phyloP scores from a whole-genome alignment of 2,329 filamentous ascomycete species.

The Diaporthe citri region DNA sequence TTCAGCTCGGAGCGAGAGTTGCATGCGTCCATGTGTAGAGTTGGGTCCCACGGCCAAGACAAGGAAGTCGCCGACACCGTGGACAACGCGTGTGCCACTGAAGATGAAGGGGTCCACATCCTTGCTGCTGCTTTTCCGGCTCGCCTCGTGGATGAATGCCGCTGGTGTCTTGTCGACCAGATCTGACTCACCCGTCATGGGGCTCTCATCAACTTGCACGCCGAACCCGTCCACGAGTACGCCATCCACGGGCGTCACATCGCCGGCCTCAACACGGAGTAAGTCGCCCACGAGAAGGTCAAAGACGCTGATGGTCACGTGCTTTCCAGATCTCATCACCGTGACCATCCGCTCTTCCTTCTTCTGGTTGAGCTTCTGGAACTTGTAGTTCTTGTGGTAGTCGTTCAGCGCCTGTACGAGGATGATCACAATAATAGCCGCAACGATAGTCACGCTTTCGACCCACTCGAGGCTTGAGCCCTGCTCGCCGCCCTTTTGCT shows the following conservation, averaged over 20 bases:
- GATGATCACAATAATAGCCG: constrained; percentile 73
- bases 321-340: constrained; percentile 80
- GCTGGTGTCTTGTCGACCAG: constrained; percentile 75
- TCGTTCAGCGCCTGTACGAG: constrained; percentile 65
- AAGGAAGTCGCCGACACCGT: constrained; percentile 81
- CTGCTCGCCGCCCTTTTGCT: constrained; percentile 51
- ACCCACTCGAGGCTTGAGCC: constrained; percentile 79
- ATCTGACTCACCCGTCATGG: constrained; percentile 82
- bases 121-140: constrained; percentile 59
- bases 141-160: constrained; percentile 70
- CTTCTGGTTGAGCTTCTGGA: constrained; percentile 83
- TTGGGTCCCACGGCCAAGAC: constrained; percentile 81
- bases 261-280: constrained; percentile 79
- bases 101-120: constrained; percentile 80
- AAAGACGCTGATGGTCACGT: constrained; percentile 76
- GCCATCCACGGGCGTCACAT: constrained; percentile 79
- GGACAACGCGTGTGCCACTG: constrained; percentile 81
- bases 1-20: constrained; percentile 83
- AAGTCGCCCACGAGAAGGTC: constrained; percentile 82
- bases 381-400: constrained; percentile 85
- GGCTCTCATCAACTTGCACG: constrained; percentile 79
- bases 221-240: constrained; percentile 76
- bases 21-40: constrained; percentile 81
- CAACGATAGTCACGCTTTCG: constrained; percentile 83
- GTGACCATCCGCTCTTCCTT: constrained; percentile 83